Percentiles rank a stretch among this genome's conserved stretches.
Evolutionary conservation across 192 early-diverging fungal species (phyloP).

Genomic region (Coemansia sp.): DNA sequence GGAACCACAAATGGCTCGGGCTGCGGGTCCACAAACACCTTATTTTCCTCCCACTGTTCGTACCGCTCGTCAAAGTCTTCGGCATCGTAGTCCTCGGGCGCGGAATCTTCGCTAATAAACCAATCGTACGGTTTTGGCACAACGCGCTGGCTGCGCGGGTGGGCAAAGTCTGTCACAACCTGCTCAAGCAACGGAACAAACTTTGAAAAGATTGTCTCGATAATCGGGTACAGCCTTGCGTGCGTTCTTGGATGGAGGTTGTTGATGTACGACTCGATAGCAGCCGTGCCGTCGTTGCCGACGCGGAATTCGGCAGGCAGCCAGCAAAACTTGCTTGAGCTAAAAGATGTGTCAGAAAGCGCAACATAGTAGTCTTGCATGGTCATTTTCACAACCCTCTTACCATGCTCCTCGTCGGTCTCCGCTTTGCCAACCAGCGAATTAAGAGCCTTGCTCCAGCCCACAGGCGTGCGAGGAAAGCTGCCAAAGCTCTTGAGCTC

Average conservation of each 20-base stretch:
- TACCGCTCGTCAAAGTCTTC: conserved; percentile 20
- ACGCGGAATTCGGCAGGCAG: conserved; percentile 64
- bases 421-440: neutral
- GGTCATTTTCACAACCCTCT: neutral
- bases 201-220: conserved; percentile 50
- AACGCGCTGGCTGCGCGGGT: neutral
- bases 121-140: conserved; percentile 18
- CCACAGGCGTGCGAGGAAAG: conserved; percentile 4
- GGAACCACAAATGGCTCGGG: conserved; percentile 39
- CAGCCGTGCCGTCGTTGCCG: conserved; percentile 40
- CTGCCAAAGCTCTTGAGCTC: conserved; percentile 25
- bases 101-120: conserved; percentile 6
- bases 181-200: conserved; percentile 67
- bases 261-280: conserved; percentile 67
- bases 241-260: conserved; percentile 59
- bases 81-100: conserved; percentile 11
- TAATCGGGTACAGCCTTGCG: conserved; percentile 50
- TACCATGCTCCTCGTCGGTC: neutral
- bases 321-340: conserved; percentile 47
- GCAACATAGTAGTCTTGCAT: conserved; percentile 4
- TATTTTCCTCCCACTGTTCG: conserved; percentile 16
- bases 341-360: neutral
- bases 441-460: conserved; percentile 11
- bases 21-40: conserved; percentile 18
- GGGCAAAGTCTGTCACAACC: conserved; percentile 30